Evolutionary conservation across 495 filamentous ascomycete genomes (phyloP), one percentile per base, ranked within the genome.

Genomic region (Chaetomidium leptoderma): DNA sequence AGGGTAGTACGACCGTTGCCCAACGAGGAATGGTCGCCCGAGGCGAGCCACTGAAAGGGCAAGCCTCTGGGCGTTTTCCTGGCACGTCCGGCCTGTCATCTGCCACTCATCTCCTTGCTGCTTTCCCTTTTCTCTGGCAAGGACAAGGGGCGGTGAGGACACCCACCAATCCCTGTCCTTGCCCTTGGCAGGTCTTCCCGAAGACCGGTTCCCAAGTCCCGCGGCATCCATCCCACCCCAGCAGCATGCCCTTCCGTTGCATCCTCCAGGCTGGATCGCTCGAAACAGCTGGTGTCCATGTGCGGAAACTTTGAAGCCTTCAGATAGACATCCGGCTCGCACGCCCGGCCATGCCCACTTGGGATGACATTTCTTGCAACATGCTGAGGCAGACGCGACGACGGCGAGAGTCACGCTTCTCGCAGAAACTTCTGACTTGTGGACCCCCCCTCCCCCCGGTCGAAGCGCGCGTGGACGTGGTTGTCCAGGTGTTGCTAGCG

Each of bases 1-100:
- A 60, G 71, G n/a, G 66, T 65, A 70, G 44, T 67, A 71, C 59
- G 42, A 60, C 62, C 58, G 48, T 59, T 72, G 69, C 74, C 76
- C 64, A 73, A 78, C 67, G 45, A 71, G 75, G 65, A 72, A 68
- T 70, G 63, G 70, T 65, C 58, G 60, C 58, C 74, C 74, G 74
- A 70, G 59, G 65, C 70, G 74, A 76, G 64, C 70, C 74, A 74
- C 64, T 69, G 63, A 70, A 53, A 45, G 59, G n/a, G 58, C 62
- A 58, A 61, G 44, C 37, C 54, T 52, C 53, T 55, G 43, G 36
- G 13, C 35, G 16, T 37, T 58, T 59, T 57, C 55, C 52, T 59
- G 32, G 48, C 50, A 57, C 53, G 46, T 23, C 39, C 42, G 44
- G 43, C 37, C 59, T 27, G 42, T 55, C 46, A 47, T 48, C 57